phyloP scores from a whole-genome alignment of 1,284 basidiomycete species.

The Phellinidium pouzarii region DNA sequence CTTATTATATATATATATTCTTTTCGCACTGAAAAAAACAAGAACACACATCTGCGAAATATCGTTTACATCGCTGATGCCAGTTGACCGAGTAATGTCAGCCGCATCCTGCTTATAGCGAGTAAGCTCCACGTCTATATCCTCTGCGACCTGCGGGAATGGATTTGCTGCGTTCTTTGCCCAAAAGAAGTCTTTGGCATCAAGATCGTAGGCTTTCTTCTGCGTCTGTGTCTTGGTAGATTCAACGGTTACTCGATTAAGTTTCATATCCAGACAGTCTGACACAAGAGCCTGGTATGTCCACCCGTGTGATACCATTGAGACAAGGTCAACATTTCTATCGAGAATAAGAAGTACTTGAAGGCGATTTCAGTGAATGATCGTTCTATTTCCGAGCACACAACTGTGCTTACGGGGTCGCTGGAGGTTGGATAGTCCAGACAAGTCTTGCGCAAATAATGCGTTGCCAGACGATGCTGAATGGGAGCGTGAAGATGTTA shows the following conservation, averaged over 20 bases:
- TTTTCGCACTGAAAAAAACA: background rate
- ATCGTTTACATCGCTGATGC: slow-evolving; percentile 93
- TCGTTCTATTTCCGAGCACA: slow-evolving; percentile 5
- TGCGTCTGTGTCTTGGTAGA: slow-evolving; percentile 42
- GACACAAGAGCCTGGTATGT: slow-evolving; percentile 98
- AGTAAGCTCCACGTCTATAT: slow-evolving; percentile 90
- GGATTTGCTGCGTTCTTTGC: slow-evolving; percentile 92
- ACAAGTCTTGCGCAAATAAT: slow-evolving; percentile 67
- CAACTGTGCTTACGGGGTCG: slow-evolving; percentile 62
- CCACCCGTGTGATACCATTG: slow-evolving; percentile 97
- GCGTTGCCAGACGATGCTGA: slow-evolving; percentile 32
- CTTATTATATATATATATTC: slow-evolving; percentile 9
- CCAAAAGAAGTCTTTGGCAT: slow-evolving; percentile 99
- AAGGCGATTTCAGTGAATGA: slow-evolving; percentile 12
- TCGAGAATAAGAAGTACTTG: slow-evolving; percentile 90
- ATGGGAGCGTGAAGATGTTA: slow-evolving; percentile 68
- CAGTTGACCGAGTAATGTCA: slow-evolving; percentile 94
- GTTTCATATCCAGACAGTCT: slow-evolving; percentile 94
- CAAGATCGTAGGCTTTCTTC: slow-evolving; percentile 92
- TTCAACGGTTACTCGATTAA: slow-evolving; percentile 88
- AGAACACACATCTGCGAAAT: slow-evolving; percentile 82
- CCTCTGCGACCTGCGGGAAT: slow-evolving; percentile 98
- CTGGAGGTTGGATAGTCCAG: slow-evolving; percentile 69
- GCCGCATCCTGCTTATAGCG: slow-evolving; percentile 96
- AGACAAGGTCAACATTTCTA: slow-evolving; percentile 91